These are phyloP conservation scores for Penicillium robsamsonii DNA, from an alignment of 495 filamentous ascomycete genomes.

Conservation along the genomic window DNA sequence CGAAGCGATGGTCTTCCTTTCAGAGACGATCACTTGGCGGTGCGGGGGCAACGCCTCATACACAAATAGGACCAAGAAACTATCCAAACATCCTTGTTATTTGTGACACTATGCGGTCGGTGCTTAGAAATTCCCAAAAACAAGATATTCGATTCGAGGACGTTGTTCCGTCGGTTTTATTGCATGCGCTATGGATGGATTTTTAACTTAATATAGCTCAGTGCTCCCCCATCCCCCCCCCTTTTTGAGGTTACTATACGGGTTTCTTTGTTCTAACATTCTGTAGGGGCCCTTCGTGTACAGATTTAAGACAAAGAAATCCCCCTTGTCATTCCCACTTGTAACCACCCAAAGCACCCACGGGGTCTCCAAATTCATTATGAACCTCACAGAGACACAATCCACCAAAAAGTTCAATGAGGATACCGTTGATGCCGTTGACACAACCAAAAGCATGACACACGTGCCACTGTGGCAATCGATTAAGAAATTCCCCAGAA, in stretches of 20 bases:
- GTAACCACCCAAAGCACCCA: not conserved
- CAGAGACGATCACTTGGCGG: conserved; percentile 14
- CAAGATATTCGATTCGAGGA: not conserved
- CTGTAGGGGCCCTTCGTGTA: not conserved
- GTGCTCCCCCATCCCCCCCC: conserved; percentile 1
- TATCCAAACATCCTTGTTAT: not conserved
- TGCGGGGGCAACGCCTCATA: conserved; percentile 17
- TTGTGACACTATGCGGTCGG: not conserved
- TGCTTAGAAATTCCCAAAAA: not conserved
- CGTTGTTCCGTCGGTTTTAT: not conserved
- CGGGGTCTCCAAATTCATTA: not conserved
- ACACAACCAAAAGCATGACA: not conserved
- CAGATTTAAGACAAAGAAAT: not conserved
- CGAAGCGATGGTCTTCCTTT: not conserved
- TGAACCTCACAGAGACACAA: not conserved
- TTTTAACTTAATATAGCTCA: conserved; percentile 7
- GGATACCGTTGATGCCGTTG: not conserved
- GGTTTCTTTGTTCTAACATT: conserved; percentile 3
- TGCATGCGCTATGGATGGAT: conserved; percentile 9
- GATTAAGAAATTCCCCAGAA: conserved; percentile 22
- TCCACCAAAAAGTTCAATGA: not conserved
- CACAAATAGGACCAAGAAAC: conserved; percentile 6
- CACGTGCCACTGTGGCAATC: conserved; percentile 23
- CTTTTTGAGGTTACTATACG: not conserved
- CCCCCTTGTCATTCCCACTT: not conserved